Evolutionary conservation across 371 early-diverging fungal genomes (phyloP).

Genomic region (Lichtheimia ramosa): DNA sequence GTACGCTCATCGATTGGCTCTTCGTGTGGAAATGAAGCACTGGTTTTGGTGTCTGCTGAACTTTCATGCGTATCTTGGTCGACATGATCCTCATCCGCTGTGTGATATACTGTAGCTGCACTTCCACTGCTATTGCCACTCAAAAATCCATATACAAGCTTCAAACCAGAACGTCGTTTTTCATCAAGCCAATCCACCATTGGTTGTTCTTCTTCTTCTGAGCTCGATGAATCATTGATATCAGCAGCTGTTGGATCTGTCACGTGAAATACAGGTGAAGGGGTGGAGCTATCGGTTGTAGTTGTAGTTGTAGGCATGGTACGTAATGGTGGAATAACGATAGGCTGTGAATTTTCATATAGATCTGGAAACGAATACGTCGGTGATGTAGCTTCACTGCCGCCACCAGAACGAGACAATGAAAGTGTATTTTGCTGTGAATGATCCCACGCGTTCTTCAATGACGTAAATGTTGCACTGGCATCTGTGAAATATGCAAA

Average conservation of each 20-base stretch:
- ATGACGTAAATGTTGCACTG: slow-evolving; percentile 31
- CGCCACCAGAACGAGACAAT: neutral
- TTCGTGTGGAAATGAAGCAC: slow-evolving; percentile 12
- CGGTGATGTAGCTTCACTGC: neutral
- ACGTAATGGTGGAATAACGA: slow-evolving; percentile 19
- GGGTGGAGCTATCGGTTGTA: neutral
- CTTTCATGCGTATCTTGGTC: slow-evolving; percentile 16
- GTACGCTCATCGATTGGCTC: slow-evolving; percentile 39
- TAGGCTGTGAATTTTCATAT: slow-evolving; percentile 34
- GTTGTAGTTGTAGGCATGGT: neutral
- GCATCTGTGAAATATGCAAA: slow-evolving; percentile 70
- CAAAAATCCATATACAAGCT: slow-evolving; percentile 41
- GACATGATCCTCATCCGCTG: slow-evolving; percentile 22
- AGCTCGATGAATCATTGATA: slow-evolving; percentile 29
- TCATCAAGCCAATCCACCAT: slow-evolving; percentile 39
- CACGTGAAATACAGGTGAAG: neutral
- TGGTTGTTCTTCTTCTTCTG: slow-evolving; percentile 40
- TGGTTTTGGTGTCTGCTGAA: neutral
- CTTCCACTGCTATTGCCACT: slow-evolving; percentile 22
- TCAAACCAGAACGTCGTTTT: slow-evolving; percentile 44
- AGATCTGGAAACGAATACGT: slow-evolving; percentile 31
- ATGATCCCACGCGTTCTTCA: slow-evolving; percentile 33
- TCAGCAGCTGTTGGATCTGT: slow-evolving; percentile 13
- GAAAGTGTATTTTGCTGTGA: slow-evolving; percentile 9
- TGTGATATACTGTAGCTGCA: slow-evolving; percentile 24